phyloP scores from a whole-genome alignment of 208 protist species.

The Trypanosoma caninum region DNA sequence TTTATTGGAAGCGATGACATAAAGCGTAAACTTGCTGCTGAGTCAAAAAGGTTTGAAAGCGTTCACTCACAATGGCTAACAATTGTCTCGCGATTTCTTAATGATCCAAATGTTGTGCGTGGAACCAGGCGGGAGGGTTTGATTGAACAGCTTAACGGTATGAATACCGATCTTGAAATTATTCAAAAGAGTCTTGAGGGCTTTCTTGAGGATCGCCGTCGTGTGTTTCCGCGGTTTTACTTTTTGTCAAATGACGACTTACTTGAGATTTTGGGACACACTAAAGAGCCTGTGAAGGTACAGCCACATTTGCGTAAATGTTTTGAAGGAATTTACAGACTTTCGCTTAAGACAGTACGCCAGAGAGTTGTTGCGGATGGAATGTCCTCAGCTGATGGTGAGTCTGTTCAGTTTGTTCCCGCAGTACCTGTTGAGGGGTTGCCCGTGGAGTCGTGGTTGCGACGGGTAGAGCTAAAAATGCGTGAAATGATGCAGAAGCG shows the following conservation, averaged over 20 bases:
- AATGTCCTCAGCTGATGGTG: constrained; percentile 90
- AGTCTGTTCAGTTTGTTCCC: constrained; percentile 91
- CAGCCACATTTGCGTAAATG: constrained; percentile 97
- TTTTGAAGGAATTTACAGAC: constrained; percentile 94
- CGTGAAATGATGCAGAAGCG: constrained; percentile 81
- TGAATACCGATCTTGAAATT: constrained; percentile 94
- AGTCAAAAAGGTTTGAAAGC: constrained; percentile 94
- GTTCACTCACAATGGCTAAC: constrained; percentile 95
- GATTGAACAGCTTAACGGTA: constrained; percentile 90
- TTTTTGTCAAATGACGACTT: constrained; percentile 98
- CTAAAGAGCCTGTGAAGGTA: constrained; percentile 95
- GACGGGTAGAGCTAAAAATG: constrained; percentile 92
- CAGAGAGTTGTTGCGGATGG: constrained; percentile 73
- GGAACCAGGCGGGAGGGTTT: constrained; percentile 90
- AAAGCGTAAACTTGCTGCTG: constrained; percentile 95
- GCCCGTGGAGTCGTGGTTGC: constrained; percentile 94
- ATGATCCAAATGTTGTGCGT: constrained; percentile 86
- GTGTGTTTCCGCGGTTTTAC: constrained; percentile 97
- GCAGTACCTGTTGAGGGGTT: constrained; percentile 87
- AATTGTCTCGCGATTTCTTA: constrained; percentile 85
- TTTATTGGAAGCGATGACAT: constrained; percentile 97
- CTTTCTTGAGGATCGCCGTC: constrained; percentile 96
- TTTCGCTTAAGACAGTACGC: constrained; percentile 80
- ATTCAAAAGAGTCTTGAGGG: constrained; percentile 97
- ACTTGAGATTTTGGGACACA: constrained; percentile 97